Conservation (phyloP, 305 asterid species). For the Solanum hybrid region DNA sequence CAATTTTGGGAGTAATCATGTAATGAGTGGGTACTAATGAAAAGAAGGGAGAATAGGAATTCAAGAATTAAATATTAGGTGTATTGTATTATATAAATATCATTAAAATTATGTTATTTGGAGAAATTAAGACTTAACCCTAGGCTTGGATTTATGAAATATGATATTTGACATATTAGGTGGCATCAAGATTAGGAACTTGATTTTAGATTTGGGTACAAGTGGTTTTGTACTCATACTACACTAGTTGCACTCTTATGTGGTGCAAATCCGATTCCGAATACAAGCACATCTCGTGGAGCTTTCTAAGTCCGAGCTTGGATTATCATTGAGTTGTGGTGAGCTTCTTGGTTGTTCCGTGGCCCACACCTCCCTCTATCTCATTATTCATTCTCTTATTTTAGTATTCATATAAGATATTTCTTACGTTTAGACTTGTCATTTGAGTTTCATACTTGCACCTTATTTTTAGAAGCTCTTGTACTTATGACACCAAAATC, state of each 20-base stretch:
- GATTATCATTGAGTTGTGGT: background rate
- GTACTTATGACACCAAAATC: background rate
- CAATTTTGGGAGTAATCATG: too few species aligned
- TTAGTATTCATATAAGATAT: background rate
- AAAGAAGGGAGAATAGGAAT: too few species aligned
- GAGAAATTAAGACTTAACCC: too few species aligned
- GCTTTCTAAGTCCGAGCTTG: background rate
- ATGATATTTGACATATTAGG: too few species aligned
- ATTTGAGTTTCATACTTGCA: background rate
- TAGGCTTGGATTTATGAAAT: too few species aligned
- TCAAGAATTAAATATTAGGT: too few species aligned
- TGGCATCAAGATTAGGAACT: too few species aligned
- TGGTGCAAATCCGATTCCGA: background rate
- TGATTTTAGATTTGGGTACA: background rate
- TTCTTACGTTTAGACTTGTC: background rate
- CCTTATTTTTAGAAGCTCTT: background rate
- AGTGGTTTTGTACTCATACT: background rate
- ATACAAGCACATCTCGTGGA: background rate
- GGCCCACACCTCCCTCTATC: background rate
- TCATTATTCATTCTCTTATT: background rate
- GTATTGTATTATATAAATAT: too few species aligned
- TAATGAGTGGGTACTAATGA: too few species aligned
- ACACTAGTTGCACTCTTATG: background rate
- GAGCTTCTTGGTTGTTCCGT: background rate
- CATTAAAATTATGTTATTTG: too few species aligned